phyloP scores from a whole-genome alignment of 192 early-diverging fungal genomes.

The Backusella sp. region DNA sequence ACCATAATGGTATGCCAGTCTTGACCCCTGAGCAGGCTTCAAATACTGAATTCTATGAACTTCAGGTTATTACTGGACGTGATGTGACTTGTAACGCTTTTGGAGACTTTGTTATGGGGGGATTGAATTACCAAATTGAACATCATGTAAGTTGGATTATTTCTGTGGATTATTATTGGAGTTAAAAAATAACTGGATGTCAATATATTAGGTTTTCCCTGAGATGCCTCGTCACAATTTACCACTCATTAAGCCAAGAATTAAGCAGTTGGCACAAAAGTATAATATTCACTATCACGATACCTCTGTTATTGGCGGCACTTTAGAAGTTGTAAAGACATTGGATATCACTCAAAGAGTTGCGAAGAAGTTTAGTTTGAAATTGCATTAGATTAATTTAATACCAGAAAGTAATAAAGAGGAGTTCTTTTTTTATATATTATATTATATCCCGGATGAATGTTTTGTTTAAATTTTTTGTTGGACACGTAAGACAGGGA shows the following conservation, averaged over 20 bases:
- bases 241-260: slow-evolving; percentile 55
- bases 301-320: slow-evolving; percentile 19
- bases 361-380: slow-evolving; percentile 21
- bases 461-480: slow-evolving; percentile 43
- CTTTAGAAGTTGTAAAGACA: slow-evolving; percentile 31
- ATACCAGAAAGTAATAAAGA: background rate
- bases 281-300: slow-evolving; percentile 19
- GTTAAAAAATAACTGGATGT: background rate
- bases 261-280: slow-evolving; percentile 55
- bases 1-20: slow-evolving; percentile 86
- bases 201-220: slow-evolving; percentile 60
- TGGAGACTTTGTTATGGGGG: slow-evolving; percentile 80
- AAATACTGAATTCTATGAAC: slow-evolving; percentile 73
- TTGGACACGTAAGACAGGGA: background rate
- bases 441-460: slow-evolving; percentile 11
- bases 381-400: slow-evolving; percentile 21
- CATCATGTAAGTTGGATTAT: slow-evolving; percentile 59
- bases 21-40: slow-evolving; percentile 61
- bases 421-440: background rate
- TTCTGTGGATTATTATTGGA: background rate
- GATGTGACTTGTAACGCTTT: slow-evolving; percentile 61
- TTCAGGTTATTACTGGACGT: slow-evolving; percentile 75
- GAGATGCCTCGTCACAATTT: slow-evolving; percentile 75
- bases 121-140: slow-evolving; percentile 85
- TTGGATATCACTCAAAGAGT: slow-evolving; percentile 34